Evolutionary conservation across 2,329 filamentous ascomycete species (phyloP).

Genomic region (Tolypocladium cylindrosporum): DNA sequence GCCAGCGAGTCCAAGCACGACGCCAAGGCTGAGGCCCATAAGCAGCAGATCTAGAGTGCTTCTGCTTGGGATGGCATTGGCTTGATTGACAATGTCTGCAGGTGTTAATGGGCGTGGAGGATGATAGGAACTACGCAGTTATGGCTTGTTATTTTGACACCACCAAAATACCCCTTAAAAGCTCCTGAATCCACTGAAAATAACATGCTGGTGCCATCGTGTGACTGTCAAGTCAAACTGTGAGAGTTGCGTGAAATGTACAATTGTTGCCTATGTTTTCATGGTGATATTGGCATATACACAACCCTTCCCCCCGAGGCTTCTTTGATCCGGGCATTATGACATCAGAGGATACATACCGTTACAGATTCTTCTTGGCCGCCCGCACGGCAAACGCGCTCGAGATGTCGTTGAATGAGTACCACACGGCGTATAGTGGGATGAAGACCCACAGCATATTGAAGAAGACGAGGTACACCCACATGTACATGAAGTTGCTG

Average conservation of each 20-base stretch:
- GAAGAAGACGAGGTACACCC: constrained; percentile 60
- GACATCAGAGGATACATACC: background rate
- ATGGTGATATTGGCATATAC: background rate
- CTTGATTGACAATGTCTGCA: background rate
- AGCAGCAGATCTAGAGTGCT: constrained; percentile 25
- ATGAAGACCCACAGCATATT: constrained; percentile 59
- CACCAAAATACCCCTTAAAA: constrained; percentile 8
- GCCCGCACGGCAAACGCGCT: constrained; percentile 33
- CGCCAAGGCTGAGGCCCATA: constrained; percentile 30
- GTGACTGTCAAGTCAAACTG: no score
- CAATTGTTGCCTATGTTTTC: background rate
- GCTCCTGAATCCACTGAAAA: background rate
- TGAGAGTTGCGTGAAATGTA: background rate
- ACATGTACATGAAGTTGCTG: constrained; percentile 59
- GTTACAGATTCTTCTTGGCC: constrained; percentile 19
- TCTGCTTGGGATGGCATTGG: background rate
- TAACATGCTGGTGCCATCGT: background rate
- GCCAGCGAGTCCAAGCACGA: constrained; percentile 27
- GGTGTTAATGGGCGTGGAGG: background rate
- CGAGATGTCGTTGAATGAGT: constrained; percentile 43
- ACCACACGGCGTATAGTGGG: constrained; percentile 48
- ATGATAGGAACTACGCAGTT: background rate
- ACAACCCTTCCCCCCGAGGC: background rate
- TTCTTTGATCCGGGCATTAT: background rate
- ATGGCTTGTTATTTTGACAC: background rate